A percentile compares a stretch with the other conserved stretches of the same genome.
Conservation (phyloP, 495 filamentous ascomycete genomes). For the Acidomyces sp. region DNA sequence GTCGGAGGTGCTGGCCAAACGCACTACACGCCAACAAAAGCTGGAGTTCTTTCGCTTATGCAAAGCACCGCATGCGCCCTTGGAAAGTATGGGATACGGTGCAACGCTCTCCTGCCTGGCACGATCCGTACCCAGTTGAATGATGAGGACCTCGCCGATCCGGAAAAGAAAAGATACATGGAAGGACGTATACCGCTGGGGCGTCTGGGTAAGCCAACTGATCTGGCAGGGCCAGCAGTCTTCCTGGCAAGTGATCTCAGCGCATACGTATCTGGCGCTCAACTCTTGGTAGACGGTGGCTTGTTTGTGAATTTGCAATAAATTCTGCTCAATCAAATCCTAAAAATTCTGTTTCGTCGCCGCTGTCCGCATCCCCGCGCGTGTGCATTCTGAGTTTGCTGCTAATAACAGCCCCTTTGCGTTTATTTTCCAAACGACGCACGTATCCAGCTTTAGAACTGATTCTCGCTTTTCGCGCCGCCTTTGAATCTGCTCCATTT, state of each 20-base stretch:
- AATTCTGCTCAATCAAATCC: slow-evolving; percentile 35
- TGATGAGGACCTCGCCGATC: slow-evolving; percentile 60
- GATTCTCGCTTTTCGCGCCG: slow-evolving; percentile 48
- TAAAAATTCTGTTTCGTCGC: slow-evolving; percentile 43
- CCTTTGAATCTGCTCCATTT: slow-evolving; percentile 30
- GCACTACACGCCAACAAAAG: slow-evolving; percentile 89
- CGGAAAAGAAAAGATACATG: slow-evolving; percentile 68
- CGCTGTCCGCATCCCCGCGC: slow-evolving; percentile 23
- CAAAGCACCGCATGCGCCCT: slow-evolving; percentile 70
- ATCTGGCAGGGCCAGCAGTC: slow-evolving; percentile 73
- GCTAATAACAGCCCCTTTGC: slow-evolving; percentile 56
- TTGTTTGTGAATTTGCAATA: slow-evolving; percentile 56
- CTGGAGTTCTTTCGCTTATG: slow-evolving; percentile 70
- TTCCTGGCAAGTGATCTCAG: slow-evolving; percentile 61
- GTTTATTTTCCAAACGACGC: slow-evolving; percentile 60
- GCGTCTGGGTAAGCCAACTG: slow-evolving; percentile 43
- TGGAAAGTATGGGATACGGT: slow-evolving; percentile 62
- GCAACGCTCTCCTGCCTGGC: slow-evolving; percentile 76
- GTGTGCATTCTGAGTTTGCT: slow-evolving; percentile 48
- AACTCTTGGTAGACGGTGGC: slow-evolving; percentile 78
- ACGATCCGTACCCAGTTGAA: slow-evolving; percentile 80
- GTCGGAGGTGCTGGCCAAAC: slow-evolving; percentile 70
- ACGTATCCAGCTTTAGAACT: slow-evolving; percentile 90
- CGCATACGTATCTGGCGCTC: slow-evolving; percentile 52
- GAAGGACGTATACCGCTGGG: slow-evolving; percentile 73